Conservation (phyloP, 129 eudicot species). For the Tagetes patula region DNA sequence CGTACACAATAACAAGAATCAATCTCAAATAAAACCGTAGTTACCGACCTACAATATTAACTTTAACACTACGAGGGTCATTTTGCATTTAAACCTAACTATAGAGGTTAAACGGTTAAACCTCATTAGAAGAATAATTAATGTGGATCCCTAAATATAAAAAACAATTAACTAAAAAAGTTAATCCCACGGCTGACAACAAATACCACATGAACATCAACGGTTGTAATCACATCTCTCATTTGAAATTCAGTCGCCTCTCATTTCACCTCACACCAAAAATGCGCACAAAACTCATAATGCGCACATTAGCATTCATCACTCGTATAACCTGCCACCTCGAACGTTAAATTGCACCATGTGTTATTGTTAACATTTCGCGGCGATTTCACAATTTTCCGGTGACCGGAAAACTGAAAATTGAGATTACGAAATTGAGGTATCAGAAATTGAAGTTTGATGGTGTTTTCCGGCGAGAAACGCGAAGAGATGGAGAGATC, state of each 20-base stretch:
- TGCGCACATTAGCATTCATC: conserved; percentile 37
- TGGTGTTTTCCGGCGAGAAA: conserved; percentile 37
- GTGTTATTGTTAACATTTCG: conserved; percentile 35
- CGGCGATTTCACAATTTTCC: conserved; percentile 41
- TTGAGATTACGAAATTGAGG: neutral
- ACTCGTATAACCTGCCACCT: conserved; percentile 22
- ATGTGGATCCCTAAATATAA: conserved; percentile 15
- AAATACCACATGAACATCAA: neutral
- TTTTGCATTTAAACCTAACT: neutral
- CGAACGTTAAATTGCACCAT: conserved; percentile 49
- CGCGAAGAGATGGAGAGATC: conserved; percentile 43
- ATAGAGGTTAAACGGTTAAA: neutral
- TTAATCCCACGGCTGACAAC: conserved; percentile 26
- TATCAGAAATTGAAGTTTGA: conserved; percentile 4
- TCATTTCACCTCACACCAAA: conserved; percentile 35
- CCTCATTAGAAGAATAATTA: conserved; percentile 17
- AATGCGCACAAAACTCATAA: conserved; percentile 29
- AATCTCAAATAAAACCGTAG: no score
- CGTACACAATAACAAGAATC: no score
- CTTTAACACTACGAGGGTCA: no score
- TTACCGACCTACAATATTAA: no score
- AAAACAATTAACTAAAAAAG: neutral
- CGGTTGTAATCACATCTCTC: neutral
- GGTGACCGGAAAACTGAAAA: neutral
- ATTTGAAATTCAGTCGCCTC: conserved; percentile 41